Conservation (phyloP, 805 yeast species). For the Zygotorulaspora sp. region DNA sequence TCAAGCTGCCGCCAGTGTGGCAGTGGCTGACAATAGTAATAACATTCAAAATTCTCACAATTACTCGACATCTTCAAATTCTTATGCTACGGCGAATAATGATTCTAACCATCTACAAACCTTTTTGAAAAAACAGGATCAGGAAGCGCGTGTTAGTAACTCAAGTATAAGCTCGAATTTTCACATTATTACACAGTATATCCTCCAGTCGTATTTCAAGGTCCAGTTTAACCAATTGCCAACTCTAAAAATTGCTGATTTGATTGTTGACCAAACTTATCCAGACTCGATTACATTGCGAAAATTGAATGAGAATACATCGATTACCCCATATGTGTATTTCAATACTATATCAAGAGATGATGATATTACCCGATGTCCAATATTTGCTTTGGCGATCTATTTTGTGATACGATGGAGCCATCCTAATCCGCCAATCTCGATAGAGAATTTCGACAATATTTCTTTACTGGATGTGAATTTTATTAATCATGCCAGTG, state of each 20-base stretch:
- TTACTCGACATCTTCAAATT: constrained; percentile 5
- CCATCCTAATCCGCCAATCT: constrained; percentile 26
- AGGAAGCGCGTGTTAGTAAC: constrained; percentile 15
- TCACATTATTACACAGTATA: constrained; percentile 30
- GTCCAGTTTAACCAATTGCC: constrained; percentile 20
- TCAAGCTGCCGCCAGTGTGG: constrained; percentile 8
- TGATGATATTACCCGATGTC: constrained; percentile 32
- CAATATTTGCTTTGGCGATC: constrained; percentile 32
- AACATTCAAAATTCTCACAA: constrained; percentile 1
- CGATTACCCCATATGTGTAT: constrained; percentile 29
- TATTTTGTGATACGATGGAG: constrained; percentile 33
- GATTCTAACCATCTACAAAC: constrained; percentile 10
- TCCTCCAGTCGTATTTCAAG: constrained; percentile 31
- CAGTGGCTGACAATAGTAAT: constrained; percentile 2
- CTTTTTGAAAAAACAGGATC: constrained; percentile 20
- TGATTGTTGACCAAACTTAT: constrained; percentile 35
- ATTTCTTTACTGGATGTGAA: constrained; percentile 24
- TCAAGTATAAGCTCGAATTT: constrained; percentile 22
- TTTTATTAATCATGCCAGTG: constrained; percentile 13
- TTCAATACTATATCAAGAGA: constrained; percentile 34
- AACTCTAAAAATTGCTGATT: constrained; percentile 26
- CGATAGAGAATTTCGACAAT: constrained; percentile 21
- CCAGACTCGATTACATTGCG: constrained; percentile 35
- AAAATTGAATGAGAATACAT: constrained; percentile 28
- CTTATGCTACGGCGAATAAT: constrained; percentile 6